Evolutionary conservation across 108 stramenopile genomes (phyloP).

Genomic region (Aureococcus anophagefferens): DNA sequence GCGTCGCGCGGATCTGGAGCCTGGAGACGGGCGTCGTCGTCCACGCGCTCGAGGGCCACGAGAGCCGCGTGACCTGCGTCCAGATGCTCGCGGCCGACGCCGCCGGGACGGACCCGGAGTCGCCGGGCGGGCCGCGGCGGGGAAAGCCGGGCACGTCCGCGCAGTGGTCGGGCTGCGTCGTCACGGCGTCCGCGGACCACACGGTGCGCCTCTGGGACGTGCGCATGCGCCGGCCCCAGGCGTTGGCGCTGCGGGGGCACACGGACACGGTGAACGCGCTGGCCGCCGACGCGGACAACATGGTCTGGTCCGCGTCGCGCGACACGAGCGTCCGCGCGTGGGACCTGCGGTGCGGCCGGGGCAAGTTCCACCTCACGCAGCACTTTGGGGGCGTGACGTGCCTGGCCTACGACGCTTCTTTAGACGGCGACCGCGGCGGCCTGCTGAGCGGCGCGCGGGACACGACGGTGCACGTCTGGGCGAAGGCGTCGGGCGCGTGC

Average conservation of each 20-base stretch:
- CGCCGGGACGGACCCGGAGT: no score
- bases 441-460: background rate
- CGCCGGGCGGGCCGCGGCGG: background rate
- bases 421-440: background rate
- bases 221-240: background rate
- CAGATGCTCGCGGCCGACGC: no score
- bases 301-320: background rate
- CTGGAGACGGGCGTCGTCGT: background rate
- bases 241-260: background rate
- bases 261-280: background rate
- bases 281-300: background rate
- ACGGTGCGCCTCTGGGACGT: background rate
- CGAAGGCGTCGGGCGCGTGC: background rate
- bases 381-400: background rate
- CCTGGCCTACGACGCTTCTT: background rate
- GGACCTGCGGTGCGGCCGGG: background rate
- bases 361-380: background rate
- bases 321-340: background rate
- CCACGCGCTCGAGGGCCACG: background rate
- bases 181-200: background rate
- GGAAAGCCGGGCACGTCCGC: background rate
- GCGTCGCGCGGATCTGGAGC: background rate
- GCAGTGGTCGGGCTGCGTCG: background rate
- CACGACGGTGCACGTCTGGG: background rate
- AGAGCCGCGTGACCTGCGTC: background rate